Base-by-base conservation (phyloP, 2,329 filamentous ascomycete genomes). In the Cladosporium sp. region DNA sequence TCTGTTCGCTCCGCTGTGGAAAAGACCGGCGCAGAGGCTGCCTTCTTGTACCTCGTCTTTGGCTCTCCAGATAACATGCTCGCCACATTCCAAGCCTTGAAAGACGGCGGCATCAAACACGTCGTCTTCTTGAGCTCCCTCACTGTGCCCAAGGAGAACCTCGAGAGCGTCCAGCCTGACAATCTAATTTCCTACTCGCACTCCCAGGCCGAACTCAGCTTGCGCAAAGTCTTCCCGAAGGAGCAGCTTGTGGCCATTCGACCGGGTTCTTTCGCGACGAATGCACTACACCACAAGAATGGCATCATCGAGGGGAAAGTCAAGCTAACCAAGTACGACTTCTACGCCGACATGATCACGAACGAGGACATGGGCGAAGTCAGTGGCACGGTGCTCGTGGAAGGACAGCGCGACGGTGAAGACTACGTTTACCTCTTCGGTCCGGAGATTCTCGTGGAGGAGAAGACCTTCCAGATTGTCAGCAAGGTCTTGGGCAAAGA, bases 121-220 rank as follows among this genome's bases (percentile, higher is more conserved):
- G 77, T 84, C 6, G 80, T 82, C 16, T 77, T 85, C n/a, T 73
- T 84, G 23, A 82, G 80, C 74, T 80, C 76, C 68, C 75, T 72
- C 62, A 75, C 74, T 14, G 68, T 81, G 21, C 60, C 66, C 29
- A 65, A 49, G 10, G 66, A 69, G 16, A 63, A 44, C 37, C 29
- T 73, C 6, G 61, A 68, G 8, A 67, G 70, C 14, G 68, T 80
- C 3, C 6, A 67, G 1, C 71, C 73, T 1, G 62, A n/a, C 1
- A 72, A 79, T 0, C 28, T 76, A 21, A 80, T 84, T 26, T 67
- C 78, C 1, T 80, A 74, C 53, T 28, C 71, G 7, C 83, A 85
- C 67, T 80, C 79, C 1, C 76, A 78, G 62, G 78, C 81, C 14
- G 83, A 85, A 71, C 66, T 80, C 10, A 76, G 66, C 28, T 72